A percentile compares a stretch with the other conserved stretches of the same genome.
phyloP scores from a whole-genome alignment of 192 early-diverging fungal species.

The Rhizoclosmatium sp. region DNA sequence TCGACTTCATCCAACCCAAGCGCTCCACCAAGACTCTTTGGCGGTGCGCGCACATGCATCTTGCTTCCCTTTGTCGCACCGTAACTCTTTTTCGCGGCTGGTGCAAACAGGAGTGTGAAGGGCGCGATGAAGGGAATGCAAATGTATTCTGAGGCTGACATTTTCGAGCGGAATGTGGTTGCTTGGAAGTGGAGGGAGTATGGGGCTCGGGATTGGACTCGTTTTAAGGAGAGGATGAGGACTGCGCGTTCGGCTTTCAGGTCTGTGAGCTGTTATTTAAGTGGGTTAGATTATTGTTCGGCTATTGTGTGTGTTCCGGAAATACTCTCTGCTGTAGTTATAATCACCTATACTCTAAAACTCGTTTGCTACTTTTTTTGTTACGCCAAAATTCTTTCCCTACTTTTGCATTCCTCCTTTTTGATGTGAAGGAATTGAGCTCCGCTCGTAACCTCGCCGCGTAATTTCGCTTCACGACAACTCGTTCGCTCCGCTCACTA shows the following conservation, averaged over 20 bases:
- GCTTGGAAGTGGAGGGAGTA: constrained; percentile 20
- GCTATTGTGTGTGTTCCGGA: neutral
- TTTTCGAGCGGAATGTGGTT: constrained; percentile 2
- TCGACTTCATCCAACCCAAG: constrained; percentile 1
- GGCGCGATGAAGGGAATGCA: constrained; percentile 7
- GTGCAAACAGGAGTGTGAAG: constrained; percentile 7
- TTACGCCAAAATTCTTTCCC: no score
- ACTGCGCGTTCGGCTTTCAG: constrained; percentile 30
- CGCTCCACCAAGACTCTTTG: constrained; percentile 13
- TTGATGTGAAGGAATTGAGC: no score
- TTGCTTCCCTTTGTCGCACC: neutral
- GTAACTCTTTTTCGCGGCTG: neutral
- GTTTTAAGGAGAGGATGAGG: constrained; percentile 2
- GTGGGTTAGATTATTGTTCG: neutral
- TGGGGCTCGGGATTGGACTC: constrained; percentile 16
- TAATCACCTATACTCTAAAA: no score
- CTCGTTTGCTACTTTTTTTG: no score
- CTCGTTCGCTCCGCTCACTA: no score
- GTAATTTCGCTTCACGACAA: no score
- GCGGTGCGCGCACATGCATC: neutral
- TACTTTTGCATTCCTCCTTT: no score
- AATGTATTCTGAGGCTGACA: constrained; percentile 11
- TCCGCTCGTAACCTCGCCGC: no score
- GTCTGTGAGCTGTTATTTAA: constrained; percentile 11
- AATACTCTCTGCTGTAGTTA: neutral